Base-by-base conservation (phyloP, 1,139 yeast genomes). In the Zygoascus meyerae region DNA sequence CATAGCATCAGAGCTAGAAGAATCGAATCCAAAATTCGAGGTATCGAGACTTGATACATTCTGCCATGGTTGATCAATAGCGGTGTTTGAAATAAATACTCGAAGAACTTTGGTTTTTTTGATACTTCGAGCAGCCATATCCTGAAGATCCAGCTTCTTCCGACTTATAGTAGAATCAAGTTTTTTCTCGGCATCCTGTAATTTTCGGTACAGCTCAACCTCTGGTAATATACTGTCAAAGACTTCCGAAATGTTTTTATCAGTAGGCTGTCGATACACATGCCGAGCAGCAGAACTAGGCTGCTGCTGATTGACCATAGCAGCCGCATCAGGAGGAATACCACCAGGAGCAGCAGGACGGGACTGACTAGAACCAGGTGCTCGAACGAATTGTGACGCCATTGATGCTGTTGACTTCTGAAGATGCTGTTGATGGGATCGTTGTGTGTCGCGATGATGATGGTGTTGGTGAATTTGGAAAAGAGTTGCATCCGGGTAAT, bases 41-140 rank as follows among this genome's bases (percentile, higher is more conserved):
- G 71, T 72, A 36, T 65, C 66, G n/a, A 57, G 46, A 5, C 55
- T 56, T 2, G 58, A 46, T 34, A 59, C 65, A 18, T 54, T 56
- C 48, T 90, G 97, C 98, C 98, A 92, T 40, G 94, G 87, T 67
- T 92, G 97, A 63, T 86, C 86, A 52, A 81, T 85, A 38, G 84
- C 73, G 2, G 87, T 83, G 63, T 86, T 89, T 58, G 92, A 87
- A 30, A 94, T 72, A 62, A 83, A 92, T 18, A 92, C 77, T 50
- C 98, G 77, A 59, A 92, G 72, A 77, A 52, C 78, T 71, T 61
- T 76, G 71, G 58, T 73, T 69, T 55, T 75, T 70, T 52, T 67
- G 65, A 65, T 65, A 53, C 66, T 66, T 50, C 63, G 68, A 45
- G 68, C 62, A 58, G 75, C 47, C 44, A 81, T 74, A 48, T 92